These are phyloP conservation scores for Grosmannia clavigera DNA, from an alignment of 2,329 filamentous ascomycete genomes.

Conservation along the genomic window DNA sequence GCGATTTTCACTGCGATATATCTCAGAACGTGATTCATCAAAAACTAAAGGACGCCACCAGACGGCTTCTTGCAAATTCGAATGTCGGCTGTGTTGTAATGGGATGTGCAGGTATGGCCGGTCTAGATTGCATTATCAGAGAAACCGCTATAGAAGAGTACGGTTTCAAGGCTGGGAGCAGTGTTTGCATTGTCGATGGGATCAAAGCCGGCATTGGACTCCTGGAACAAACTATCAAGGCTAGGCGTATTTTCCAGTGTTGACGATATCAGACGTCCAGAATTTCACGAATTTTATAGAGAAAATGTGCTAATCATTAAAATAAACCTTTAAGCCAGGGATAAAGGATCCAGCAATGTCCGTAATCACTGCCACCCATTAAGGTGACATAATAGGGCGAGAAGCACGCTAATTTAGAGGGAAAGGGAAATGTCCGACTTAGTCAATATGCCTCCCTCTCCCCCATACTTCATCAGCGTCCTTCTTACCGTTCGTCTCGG, in stretches of 20 bases:
- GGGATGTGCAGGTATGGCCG: conserved; percentile 86
- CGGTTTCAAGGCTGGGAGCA: conserved; percentile 39
- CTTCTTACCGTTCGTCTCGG: conserved; percentile 79
- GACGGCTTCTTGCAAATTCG: conserved; percentile 44
- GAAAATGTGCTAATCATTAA: neutral
- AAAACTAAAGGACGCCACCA: conserved; percentile 59
- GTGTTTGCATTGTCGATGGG: conserved; percentile 65
- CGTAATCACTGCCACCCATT: neutral
- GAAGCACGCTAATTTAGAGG: neutral
- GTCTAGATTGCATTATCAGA: conserved; percentile 65
- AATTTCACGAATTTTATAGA: neutral
- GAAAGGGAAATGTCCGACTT: neutral
- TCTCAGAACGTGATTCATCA: conserved; percentile 48
- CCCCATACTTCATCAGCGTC: conserved; percentile 89
- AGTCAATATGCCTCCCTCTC: conserved; percentile 42
- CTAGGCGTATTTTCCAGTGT: conserved; percentile 25
- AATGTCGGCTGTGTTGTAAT: conserved; percentile 60
- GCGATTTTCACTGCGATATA: conserved; percentile 62
- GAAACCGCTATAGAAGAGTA: conserved; percentile 53
- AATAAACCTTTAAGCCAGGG: neutral
- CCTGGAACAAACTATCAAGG: conserved; percentile 41
- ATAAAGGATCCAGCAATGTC: neutral
- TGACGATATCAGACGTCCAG: neutral
- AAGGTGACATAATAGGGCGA: neutral
- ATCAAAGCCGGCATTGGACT: conserved; percentile 57